Evolutionary conservation across 768 basidiomycete species (phyloP), one percentile per base, ranked within the genome.

Genomic region (Mycena kentingensis): DNA sequence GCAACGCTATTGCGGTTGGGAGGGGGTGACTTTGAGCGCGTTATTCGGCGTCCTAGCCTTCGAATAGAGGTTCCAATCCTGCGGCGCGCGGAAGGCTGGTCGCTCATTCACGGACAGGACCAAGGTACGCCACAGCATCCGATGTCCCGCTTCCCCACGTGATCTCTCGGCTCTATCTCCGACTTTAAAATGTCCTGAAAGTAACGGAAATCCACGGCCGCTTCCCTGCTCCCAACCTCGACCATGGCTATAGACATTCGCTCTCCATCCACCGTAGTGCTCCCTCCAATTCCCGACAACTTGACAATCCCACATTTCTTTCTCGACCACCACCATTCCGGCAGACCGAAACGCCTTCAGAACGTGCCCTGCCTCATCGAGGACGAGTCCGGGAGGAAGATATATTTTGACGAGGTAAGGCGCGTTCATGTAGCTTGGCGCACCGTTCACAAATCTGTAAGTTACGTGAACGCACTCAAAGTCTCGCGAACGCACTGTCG

Each of bases 241-340:
- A 25, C 41, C 48, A 56, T 52, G 55, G 56, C 67, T 69, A 71
- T 74, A 35, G 63, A 24, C 11, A 19, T 73, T 36, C 58, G 55
- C 42, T 61, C 70, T 13, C 57, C 59, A 11, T 61, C 51, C 15
- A 35, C 59, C 15, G 67, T 49, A 35, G 61, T 65, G 22, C 65
- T 76, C 5, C 75, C 79, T 27, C 58, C 49, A 48, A 73, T 81
- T 48, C 81, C 81, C 8, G 79, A 81, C 63, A 67, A 80, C 58
- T 58, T 81, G 32, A 79, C 79, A 2, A 63, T 81, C 32, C 74
- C 77, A 4, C 81, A 83, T 62, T 82, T 82, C 63, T 68, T 79
- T 26, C 77, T 83, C 46, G 77, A 80, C 57, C 63, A 56, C 28
- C 56, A 65, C 26, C 78, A 81, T 54, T 64, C 72, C n/a, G 66